Conservation (phyloP, 139 green algal species). For the Chlorella sp. region DNA sequence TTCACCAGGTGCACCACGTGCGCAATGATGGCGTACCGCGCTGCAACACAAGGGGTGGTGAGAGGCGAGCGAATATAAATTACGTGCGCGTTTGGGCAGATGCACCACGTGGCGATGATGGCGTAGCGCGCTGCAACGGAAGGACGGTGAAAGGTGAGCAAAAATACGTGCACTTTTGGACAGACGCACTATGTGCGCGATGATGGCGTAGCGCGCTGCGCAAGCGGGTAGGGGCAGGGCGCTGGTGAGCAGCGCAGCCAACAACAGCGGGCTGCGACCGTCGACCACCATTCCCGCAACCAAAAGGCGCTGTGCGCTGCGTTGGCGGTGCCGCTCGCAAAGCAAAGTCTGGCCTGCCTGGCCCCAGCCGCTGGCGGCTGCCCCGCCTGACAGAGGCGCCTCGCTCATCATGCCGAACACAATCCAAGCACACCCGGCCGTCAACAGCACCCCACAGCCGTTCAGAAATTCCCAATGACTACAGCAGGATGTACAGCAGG, state of each 20-base stretch:
- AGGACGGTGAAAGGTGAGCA: neutral
- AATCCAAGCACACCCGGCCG: conserved; percentile 90
- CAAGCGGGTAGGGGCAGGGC: neutral
- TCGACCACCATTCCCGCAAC: no score
- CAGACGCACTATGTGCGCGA: conserved; percentile 95
- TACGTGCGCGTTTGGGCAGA: conserved; percentile 48
- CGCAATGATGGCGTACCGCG: conserved; percentile 79
- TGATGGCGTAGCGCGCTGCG: conserved; percentile 79
- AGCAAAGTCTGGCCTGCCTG: no score
- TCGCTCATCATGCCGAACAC: conserved; percentile 97
- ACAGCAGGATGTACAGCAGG: no score
- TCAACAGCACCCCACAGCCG: no score
- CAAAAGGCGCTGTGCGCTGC: no score
- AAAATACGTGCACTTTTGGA: neutral
- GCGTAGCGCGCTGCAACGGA: neutral
- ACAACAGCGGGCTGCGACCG: no score
- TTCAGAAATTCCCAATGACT: no score
- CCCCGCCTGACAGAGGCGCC: conserved; percentile 55
- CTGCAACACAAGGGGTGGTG: neutral
- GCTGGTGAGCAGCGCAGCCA: neutral
- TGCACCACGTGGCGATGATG: conserved; percentile 97
- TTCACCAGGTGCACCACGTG: conserved; percentile 99
- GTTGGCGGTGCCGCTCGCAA: no score
- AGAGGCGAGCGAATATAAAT: neutral
- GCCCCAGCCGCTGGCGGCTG: no score